Percentiles rank a stretch among this genome's conserved stretches.
phyloP scores from a whole-genome alignment of 768 basidiomycete genomes.

The Gelatoporia subvermispora region DNA sequence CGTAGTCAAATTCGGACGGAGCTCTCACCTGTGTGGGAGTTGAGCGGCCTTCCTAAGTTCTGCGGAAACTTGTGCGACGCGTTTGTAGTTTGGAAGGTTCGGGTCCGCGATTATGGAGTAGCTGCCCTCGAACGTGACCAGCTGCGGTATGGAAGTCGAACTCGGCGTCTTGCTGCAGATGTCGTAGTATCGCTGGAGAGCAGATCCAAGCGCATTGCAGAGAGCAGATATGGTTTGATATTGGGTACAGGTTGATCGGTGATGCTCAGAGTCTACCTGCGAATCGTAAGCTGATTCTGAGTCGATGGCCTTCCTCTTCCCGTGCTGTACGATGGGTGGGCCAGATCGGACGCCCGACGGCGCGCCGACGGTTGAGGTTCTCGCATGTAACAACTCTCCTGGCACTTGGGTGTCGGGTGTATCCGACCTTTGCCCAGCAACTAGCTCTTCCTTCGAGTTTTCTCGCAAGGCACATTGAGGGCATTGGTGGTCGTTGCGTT shows the following conservation, averaged over 20 bases:
- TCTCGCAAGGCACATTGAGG: too few species aligned
- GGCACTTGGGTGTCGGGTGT: too few species aligned
- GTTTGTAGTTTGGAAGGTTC: background rate
- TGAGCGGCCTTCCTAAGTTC: conserved; percentile 6
- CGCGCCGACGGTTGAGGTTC: too few species aligned
- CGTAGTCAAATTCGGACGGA: background rate
- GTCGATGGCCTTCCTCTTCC: too few species aligned
- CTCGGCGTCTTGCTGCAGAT: background rate
- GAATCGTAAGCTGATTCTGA: too few species aligned
- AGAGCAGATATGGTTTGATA: conserved; percentile 12
- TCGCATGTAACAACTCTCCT: too few species aligned
- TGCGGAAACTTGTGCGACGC: conserved; percentile 7
- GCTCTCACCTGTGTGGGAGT: conserved; percentile 7
- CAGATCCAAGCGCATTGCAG: conserved; percentile 8
- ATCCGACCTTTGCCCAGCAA: too few species aligned
- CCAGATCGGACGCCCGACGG: too few species aligned
- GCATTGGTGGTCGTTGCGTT: too few species aligned
- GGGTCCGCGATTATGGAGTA: conserved; percentile 20
- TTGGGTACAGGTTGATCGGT: background rate
- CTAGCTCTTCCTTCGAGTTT: too few species aligned
- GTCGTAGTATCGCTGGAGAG: conserved; percentile 4
- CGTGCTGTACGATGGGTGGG: too few species aligned
- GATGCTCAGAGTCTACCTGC: too few species aligned
- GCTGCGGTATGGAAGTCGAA: background rate
- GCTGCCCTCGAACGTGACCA: conserved; percentile 10